phyloP scores from a whole-genome alignment of 179 eudicot species.

The Silene vulgaris region DNA sequence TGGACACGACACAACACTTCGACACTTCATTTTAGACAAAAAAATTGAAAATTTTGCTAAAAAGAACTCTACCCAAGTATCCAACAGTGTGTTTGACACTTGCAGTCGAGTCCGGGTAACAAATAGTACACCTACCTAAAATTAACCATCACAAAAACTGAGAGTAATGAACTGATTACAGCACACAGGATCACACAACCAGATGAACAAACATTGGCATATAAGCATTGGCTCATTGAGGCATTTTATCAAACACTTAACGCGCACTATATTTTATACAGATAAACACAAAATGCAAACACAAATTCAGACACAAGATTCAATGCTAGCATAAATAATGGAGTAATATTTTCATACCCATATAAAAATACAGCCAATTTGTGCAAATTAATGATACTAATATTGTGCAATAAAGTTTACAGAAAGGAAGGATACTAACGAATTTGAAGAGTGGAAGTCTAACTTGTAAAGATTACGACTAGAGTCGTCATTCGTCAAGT shows the following conservation, averaged over 20 bases:
- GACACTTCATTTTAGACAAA: too few relatives aligned
- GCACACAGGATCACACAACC: background rate
- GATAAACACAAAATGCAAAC: background rate
- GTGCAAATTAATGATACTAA: too few relatives aligned
- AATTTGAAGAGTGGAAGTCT: background rate
- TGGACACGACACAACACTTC: background rate
- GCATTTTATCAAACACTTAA: constrained; percentile 27
- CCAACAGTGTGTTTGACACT: too few relatives aligned
- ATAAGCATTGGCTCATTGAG: constrained; percentile 13
- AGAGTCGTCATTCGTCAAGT: too few relatives aligned
- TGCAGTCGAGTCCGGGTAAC: too few relatives aligned
- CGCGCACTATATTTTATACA: background rate
- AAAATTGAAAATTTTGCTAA: too few relatives aligned
- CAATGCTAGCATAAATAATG: background rate
- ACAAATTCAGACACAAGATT: background rate
- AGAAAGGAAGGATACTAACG: background rate
- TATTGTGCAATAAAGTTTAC: too few relatives aligned
- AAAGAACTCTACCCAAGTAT: too few relatives aligned
- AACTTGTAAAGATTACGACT: too few relatives aligned
- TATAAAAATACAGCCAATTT: too few relatives aligned
- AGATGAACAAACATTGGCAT: background rate
- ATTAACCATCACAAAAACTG: background rate
- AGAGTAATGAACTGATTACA: background rate
- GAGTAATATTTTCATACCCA: background rate
- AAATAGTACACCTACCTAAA: background rate